Base-by-base conservation (phyloP, 31 red algal species). In the Asparagopsis taxiformis region DNA sequence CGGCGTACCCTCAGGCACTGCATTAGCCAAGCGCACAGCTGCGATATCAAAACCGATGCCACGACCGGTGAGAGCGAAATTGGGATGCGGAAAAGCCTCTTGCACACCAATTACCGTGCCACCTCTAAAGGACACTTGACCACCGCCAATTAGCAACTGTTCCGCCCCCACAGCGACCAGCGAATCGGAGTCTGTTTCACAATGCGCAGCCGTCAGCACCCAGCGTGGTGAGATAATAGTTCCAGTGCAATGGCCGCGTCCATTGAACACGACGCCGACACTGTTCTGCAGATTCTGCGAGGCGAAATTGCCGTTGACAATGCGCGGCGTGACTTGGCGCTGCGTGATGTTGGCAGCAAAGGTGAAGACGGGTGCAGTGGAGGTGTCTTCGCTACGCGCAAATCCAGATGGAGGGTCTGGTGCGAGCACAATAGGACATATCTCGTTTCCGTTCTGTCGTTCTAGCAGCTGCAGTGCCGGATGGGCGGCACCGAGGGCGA, bases 31-130 rank as follows among this genome's bases (percentile, higher is more conserved):
- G 6, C 13, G 41, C 41, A 46, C 41, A 46, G 13, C 8, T 6
- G 41, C 41, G 41, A 46, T 46, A 46, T 46, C 41, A 46, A 46
- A 46, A 46, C 41, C 8, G 41, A 46, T 46, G 41, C 41, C 41
- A 46, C 13, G 6, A 6, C 13, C 41, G 41, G 6, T 13, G 6
- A 6, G 41, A 9, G 8, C 13, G 13, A 46, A 46, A 13, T 6
- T 9, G 8, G 6, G 41, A 46, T 46, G 41, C 41, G 41, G 6
- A 46, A 9, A 13, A 6, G 13, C 41, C 13, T 6, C 41, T 6
- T 6, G 6, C 13, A 46, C 41, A 13, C 13, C 13, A 46, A 9
- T 6, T 9, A 46, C 8, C 41, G 41, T 9, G 41, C 41, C 41
- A 13, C 13, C 41, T 13, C 8, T 6, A 46, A 13, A 6, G 41